Conservation (phyloP, 768 basidiomycete genomes). For the Hericium alpestre region DNA sequence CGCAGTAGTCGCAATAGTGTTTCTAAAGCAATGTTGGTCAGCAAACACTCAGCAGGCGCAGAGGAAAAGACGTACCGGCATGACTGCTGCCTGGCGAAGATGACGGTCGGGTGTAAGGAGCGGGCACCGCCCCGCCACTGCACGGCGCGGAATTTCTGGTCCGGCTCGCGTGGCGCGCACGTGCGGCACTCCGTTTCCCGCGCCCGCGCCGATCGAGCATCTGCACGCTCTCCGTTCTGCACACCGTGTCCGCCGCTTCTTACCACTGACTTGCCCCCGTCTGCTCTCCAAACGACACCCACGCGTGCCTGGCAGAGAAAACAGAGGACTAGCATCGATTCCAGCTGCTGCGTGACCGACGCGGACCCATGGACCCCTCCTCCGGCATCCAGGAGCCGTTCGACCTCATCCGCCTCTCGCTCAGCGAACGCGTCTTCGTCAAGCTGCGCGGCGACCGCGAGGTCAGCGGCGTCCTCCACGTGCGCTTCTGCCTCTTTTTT, state of each 20-base stretch:
- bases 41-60: slow-evolving; percentile 5
- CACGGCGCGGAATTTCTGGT: no score
- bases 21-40: slow-evolving; percentile 36
- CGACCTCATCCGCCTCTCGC: slow-evolving; percentile 90
- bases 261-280: no score
- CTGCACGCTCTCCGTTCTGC: not conserved
- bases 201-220: not conserved
- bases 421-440: slow-evolving; percentile 96
- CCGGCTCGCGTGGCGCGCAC: no score
- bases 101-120: not conserved
- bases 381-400: slow-evolving; percentile 88
- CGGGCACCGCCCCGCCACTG: not conserved
- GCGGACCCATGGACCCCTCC: slow-evolving; percentile 50
- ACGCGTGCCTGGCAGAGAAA: not conserved
- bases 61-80: slow-evolving; percentile 48
- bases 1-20: slow-evolving; percentile 92
- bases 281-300: no score
- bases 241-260: not conserved
- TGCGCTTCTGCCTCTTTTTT: slow-evolving; percentile 29
- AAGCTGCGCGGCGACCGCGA: slow-evolving; percentile 94
- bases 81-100: slow-evolving; percentile 21
- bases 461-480: slow-evolving; percentile 85
- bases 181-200: no score
- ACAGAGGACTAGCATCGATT: not conserved
- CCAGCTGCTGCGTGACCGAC: not conserved